Percentiles rank a stretch among this genome's conserved stretches.
These are phyloP conservation scores for Solanum clarkiae DNA, from an alignment of 257 asterid genomes.

Conservation along the genomic window DNA sequence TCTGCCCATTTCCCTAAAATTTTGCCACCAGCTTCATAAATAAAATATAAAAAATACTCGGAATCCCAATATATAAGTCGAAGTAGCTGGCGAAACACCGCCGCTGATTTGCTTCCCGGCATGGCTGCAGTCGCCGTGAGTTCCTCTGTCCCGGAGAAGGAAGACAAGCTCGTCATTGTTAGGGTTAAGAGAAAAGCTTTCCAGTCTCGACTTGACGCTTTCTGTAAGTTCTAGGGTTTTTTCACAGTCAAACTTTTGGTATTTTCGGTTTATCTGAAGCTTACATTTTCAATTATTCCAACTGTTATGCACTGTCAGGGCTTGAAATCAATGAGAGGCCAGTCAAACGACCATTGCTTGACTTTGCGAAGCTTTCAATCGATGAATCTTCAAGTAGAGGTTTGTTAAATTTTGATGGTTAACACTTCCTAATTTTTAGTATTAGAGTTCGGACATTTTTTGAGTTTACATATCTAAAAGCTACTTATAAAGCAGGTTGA, in stretches of 20 bases:
- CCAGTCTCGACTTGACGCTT: constrained; percentile 55
- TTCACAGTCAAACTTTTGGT: neutral
- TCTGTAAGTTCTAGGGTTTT: constrained; percentile 36
- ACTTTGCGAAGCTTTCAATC: constrained; percentile 56
- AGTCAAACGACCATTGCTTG: constrained; percentile 49
- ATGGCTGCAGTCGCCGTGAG: constrained; percentile 34
- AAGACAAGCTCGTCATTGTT: constrained; percentile 58
- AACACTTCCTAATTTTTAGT: neutral
- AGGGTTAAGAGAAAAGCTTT: constrained; percentile 73
- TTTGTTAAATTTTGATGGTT: neutral
- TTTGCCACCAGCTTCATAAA: neutral
- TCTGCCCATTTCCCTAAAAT: neutral
- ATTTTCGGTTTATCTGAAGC: neutral
- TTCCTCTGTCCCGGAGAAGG: constrained; percentile 21
- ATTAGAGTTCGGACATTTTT: neutral
- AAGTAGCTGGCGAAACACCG: neutral
- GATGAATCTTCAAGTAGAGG: constrained; percentile 57
- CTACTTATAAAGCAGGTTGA: neutral
- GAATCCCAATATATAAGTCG: neutral
- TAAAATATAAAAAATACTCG: neutral
- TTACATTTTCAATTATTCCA: neutral
- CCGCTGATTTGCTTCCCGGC: neutral
- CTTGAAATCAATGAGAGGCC: constrained; percentile 82
- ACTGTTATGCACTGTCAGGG: constrained; percentile 30
- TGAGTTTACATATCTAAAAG: neutral